Percentiles rank a stretch among this genome's conserved stretches.
These are phyloP conservation scores for Brassica nigra DNA, from an alignment of 345 rosid genomes.

Conservation along the genomic window DNA sequence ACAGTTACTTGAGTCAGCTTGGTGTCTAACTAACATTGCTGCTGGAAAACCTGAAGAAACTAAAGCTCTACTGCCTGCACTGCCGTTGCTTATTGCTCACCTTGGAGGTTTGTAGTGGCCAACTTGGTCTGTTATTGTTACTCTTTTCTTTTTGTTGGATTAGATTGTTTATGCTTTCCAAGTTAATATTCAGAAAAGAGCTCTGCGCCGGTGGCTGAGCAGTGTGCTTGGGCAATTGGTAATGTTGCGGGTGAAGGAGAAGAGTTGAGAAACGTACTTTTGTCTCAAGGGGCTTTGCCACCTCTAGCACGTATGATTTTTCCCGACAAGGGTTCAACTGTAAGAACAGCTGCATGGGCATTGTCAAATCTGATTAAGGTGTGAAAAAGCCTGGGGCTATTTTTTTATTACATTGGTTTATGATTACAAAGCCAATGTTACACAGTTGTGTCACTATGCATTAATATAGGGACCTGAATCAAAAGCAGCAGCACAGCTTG, in stretches of 20 bases:
- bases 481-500: constrained; percentile 82
- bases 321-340: constrained; percentile 89
- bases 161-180: constrained; percentile 25
- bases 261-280: constrained; percentile 80
- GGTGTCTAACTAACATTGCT: constrained; percentile 98
- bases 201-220: constrained; percentile 89
- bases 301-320: constrained; percentile 97
- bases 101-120: constrained; percentile 72
- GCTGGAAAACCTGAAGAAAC: constrained; percentile 97
- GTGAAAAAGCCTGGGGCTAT: constrained; percentile 23
- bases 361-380: constrained; percentile 96
- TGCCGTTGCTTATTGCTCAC: constrained; percentile 92
- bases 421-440: constrained; percentile 32
- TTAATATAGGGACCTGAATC: constrained; percentile 85
- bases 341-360: constrained; percentile 98
- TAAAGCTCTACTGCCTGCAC: constrained; percentile 76
- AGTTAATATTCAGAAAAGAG: constrained; percentile 67
- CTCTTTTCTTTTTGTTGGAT: constrained; percentile 11
- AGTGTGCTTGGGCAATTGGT: constrained; percentile 97
- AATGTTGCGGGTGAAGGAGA: constrained; percentile 98
- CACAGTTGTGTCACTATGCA: constrained; percentile 36
- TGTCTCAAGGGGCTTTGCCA: constrained; percentile 85
- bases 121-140: not conserved
- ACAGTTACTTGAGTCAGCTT: constrained; percentile 97
- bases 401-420: constrained; percentile 9